Conservation (phyloP, 1,139 yeast genomes). For the Pichia cactophila region DNA sequence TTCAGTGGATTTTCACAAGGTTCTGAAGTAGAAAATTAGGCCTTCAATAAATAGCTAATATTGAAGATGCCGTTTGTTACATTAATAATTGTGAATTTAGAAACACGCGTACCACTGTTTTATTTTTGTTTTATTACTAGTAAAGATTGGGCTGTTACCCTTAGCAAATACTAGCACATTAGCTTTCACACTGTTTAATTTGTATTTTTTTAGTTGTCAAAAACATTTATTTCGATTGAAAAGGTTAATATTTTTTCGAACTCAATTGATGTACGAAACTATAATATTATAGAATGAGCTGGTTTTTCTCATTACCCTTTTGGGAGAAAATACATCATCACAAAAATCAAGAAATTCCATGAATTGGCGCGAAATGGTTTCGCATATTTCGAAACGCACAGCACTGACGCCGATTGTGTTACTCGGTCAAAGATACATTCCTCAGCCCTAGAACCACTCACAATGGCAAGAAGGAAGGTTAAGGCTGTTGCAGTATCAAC, state of each 20-base stretch:
- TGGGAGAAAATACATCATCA: slow-evolving; percentile 1
- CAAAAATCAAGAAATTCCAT: neutral
- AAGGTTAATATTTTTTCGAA: no score
- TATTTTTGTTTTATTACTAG: neutral
- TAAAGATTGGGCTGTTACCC: no score
- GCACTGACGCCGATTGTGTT: neutral
- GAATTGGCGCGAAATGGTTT: neutral
- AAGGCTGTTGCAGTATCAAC: slow-evolving; percentile 2
- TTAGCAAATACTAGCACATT: neutral
- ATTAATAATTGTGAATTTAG: neutral
- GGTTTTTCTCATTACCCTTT: slow-evolving; percentile 1
- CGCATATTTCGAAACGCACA: neutral
- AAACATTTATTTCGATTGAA: neutral
- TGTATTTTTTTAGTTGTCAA: neutral
- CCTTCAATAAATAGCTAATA: no score
- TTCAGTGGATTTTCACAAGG: slow-evolving; percentile 38
- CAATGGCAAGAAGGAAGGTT: slow-evolving; percentile 20
- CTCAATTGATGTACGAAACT: no score
- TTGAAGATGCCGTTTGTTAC: neutral
- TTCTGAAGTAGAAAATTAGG: slow-evolving; percentile 24
- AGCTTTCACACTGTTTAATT: neutral
- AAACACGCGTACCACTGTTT: neutral
- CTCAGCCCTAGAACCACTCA: neutral
- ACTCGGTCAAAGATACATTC: neutral
- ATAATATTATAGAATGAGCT: neutral